Evolutionary conservation across 1,139 yeast species (phyloP).

Genomic region (Suhomyces chickasaworum): DNA sequence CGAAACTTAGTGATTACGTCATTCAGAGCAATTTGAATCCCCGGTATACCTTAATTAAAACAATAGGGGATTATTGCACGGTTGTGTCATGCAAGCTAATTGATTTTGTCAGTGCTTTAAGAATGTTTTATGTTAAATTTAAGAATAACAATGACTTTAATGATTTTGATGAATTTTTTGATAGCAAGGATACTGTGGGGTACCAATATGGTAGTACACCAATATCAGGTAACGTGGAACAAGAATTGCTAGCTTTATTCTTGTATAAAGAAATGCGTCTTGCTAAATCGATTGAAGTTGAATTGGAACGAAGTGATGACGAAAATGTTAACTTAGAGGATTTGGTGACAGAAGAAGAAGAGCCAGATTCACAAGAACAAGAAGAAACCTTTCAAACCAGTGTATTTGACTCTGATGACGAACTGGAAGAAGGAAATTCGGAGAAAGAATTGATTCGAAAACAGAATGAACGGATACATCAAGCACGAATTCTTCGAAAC

Average conservation of each 20-base stretch:
- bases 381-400: conserved; percentile 17
- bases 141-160: conserved; percentile 26
- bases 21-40: conserved; percentile 6
- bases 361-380: conserved; percentile 14
- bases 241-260: conserved; percentile 31
- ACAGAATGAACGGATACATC: conserved; percentile 11
- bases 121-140: conserved; percentile 37
- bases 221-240: conserved; percentile 29
- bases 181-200: conserved; percentile 19
- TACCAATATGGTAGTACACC: conserved; percentile 10
- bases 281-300: conserved; percentile 30
- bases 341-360: conserved; percentile 20
- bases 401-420: conserved; percentile 24
- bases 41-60: conserved; percentile 14
- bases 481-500: conserved; percentile 13
- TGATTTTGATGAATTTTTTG: conserved; percentile 33
- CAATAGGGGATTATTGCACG: conserved; percentile 28
- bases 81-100: conserved; percentile 29
- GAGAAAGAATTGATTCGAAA: conserved; percentile 10
- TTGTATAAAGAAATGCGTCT: conserved; percentile 38
- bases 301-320: conserved; percentile 54
- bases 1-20: conserved; percentile 1
- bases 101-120: conserved; percentile 37
- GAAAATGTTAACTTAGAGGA: conserved; percentile 61
- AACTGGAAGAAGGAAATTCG: conserved; percentile 20